These are phyloP conservation scores for Arctium lappa DNA, from an alignment of 129 eudicot genomes.

Conservation along the genomic window DNA sequence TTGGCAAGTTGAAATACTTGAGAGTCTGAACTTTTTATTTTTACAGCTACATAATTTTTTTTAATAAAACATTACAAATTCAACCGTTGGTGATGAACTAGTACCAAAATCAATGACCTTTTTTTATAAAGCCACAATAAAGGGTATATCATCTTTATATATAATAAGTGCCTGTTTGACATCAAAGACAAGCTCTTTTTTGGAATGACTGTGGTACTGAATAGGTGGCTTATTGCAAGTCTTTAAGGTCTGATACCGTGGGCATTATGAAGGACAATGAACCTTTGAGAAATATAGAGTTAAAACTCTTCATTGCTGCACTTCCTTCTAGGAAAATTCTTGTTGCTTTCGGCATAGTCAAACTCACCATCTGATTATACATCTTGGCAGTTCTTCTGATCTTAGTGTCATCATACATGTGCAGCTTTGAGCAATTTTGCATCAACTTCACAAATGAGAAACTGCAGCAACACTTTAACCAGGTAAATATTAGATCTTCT, in stretches of 20 bases:
- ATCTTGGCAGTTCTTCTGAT: conserved; percentile 2
- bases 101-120: background rate
- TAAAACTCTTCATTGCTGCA: background rate
- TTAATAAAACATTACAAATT: background rate
- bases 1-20: conserved; percentile 15
- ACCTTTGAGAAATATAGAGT: background rate
- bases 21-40: background rate
- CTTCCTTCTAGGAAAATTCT: background rate
- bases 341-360: background rate
- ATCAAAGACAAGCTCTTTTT: background rate
- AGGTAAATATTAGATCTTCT: conserved; percentile 42
- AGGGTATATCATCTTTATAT: background rate
- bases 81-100: background rate
- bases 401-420: conserved; percentile 18
- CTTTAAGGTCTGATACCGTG: background rate
- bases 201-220: conserved; percentile 6
- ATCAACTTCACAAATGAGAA: conserved; percentile 97
- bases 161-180: background rate
- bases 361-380: background rate
- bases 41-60: background rate
- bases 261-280: background rate
- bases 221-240: background rate
- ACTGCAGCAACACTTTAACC: conserved; percentile 98
- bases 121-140: background rate
- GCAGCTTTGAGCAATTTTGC: conserved; percentile 99